Percentiles rank a stretch among this genome's conserved stretches.
Evolutionary conservation across 306 rosid species (phyloP).

Genomic region (Argentina anserina): DNA sequence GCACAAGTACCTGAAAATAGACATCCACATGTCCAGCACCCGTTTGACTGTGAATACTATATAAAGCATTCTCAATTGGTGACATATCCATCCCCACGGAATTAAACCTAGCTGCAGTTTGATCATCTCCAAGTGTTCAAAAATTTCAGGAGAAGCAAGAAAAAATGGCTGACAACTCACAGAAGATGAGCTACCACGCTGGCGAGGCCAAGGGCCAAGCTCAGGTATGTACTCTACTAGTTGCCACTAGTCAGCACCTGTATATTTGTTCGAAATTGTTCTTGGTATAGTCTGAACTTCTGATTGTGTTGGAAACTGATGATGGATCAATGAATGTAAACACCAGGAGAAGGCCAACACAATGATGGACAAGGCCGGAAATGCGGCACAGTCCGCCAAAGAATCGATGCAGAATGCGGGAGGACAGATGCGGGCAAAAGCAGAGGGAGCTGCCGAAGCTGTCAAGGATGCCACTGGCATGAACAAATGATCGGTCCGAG

Average conservation of each 20-base stretch:
- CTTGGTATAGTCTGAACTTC: background rate
- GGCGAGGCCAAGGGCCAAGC: conserved; percentile 66
- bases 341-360: conserved; percentile 48
- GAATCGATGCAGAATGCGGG: conserved; percentile 53
- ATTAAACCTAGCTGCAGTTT: background rate
- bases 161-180: conserved; percentile 47
- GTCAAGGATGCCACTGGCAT: conserved; percentile 63
- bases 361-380: conserved; percentile 48
- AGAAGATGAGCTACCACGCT: conserved; percentile 42
- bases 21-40: background rate
- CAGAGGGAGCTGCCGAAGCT: conserved; percentile 59
- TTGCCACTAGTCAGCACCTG: background rate
- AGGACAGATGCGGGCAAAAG: conserved; percentile 41
- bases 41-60: background rate
- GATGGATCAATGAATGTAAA: background rate
- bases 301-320: background rate
- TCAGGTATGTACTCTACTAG: conserved; percentile 29
- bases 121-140: background rate
- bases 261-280: background rate
- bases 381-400: conserved; percentile 51
- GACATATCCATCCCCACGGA: background rate
- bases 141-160: conserved; percentile 16
- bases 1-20: conserved; percentile 1
- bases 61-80: background rate
- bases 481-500: conserved; percentile 30